Conservation (phyloP, 257 asterid species). For the Petunia axillaris region DNA sequence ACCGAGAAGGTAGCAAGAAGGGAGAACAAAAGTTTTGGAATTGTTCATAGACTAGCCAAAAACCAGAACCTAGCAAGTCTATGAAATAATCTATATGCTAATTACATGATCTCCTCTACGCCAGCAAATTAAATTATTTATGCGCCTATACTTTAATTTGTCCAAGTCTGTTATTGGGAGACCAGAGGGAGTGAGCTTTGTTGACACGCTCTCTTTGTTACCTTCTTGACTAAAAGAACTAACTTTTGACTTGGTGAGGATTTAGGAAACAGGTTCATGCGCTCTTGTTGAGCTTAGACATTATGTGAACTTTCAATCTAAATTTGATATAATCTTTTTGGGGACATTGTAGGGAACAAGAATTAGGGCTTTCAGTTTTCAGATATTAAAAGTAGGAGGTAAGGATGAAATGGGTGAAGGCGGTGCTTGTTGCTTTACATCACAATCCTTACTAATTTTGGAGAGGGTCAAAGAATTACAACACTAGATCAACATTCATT, state of each 20-base stretch:
- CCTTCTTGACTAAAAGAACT: conserved; percentile 20
- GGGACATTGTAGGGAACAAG: conserved; percentile 15
- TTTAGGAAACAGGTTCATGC: background rate
- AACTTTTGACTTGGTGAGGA: conserved; percentile 13
- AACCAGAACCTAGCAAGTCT: too few relatives aligned
- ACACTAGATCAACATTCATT: background rate
- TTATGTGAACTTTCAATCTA: conserved; percentile 18
- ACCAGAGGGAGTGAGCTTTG: conserved; percentile 9
- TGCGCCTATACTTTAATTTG: background rate
- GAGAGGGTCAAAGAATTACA: conserved; percentile 13
- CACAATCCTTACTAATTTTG: background rate
- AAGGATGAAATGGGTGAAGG: background rate
- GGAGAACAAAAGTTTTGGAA: too few relatives aligned
- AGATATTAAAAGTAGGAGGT: background rate
- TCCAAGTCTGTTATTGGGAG: background rate
- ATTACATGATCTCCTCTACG: too few relatives aligned
- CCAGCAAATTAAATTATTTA: too few relatives aligned
- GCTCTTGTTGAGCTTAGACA: background rate
- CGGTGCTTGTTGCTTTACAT: background rate
- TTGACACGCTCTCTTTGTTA: background rate
- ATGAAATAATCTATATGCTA: too few relatives aligned
- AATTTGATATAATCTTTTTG: background rate
- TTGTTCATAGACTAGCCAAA: too few relatives aligned
- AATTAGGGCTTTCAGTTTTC: background rate
- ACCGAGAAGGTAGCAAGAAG: too few relatives aligned